phyloP scores from a whole-genome alignment of 495 filamentous ascomycete genomes.

The Physcia stellaris region DNA sequence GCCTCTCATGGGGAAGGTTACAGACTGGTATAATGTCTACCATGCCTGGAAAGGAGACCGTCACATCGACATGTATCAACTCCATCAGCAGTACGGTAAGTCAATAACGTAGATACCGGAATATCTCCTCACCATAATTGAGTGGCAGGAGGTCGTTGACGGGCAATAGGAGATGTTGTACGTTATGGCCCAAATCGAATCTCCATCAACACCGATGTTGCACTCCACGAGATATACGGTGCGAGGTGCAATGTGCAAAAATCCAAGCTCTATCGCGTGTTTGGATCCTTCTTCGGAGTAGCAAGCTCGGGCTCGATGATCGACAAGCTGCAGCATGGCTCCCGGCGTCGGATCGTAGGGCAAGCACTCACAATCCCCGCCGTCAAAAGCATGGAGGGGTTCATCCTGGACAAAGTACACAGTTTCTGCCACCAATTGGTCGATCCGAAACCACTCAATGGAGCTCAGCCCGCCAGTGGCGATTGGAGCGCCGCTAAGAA shows the following conservation, averaged over 20 bases:
- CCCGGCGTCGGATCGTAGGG: slow-evolving; percentile 38
- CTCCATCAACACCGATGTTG: slow-evolving; percentile 12
- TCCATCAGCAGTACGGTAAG: slow-evolving; percentile 44
- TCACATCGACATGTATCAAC: slow-evolving; percentile 36
- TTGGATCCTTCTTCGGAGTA: too few relatives aligned
- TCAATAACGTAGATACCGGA: too few relatives aligned
- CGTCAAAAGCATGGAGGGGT: slow-evolving; percentile 36
- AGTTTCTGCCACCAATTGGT: slow-evolving; percentile 4
- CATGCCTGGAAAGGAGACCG: slow-evolving; percentile 14
- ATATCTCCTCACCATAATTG: not conserved
- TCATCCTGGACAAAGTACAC: slow-evolving; percentile 30
- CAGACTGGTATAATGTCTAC: slow-evolving; percentile 15
- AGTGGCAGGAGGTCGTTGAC: not conserved
- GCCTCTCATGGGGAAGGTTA: slow-evolving; percentile 37
- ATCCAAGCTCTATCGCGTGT: slow-evolving; percentile 37
- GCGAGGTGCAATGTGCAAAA: slow-evolving; percentile 36
- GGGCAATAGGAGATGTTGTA: slow-evolving; percentile 9
- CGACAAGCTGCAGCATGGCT: slow-evolving; percentile 36
- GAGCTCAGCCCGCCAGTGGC: not conserved
- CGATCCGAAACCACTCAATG: too few relatives aligned
- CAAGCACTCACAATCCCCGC: slow-evolving; percentile 41
- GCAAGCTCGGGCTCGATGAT: too few relatives aligned
- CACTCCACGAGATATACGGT: slow-evolving; percentile 39
- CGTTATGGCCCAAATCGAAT: slow-evolving; percentile 14
- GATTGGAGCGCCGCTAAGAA: slow-evolving; percentile 16